Conservation (phyloP, 208 protist species). For the Jaenimonas drosophilae region DNA sequence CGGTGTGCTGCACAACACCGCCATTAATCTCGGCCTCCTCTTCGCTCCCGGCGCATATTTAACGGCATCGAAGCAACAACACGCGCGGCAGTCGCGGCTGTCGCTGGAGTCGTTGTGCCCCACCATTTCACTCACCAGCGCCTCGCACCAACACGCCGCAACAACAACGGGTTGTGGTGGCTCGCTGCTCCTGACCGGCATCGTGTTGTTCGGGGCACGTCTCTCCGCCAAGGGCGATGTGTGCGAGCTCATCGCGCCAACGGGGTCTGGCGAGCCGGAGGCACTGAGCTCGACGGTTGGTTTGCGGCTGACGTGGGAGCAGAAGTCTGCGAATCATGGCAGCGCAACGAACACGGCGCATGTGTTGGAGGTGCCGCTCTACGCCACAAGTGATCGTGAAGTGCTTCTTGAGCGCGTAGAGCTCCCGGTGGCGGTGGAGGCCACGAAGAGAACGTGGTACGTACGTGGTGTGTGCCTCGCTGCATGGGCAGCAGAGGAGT, state of each 20-base stretch:
- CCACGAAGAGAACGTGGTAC: slow-evolving; percentile 53
- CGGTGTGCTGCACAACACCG: slow-evolving; percentile 10
- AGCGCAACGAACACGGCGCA: not conserved
- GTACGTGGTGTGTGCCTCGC: slow-evolving; percentile 74
- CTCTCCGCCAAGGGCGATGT: slow-evolving; percentile 16
- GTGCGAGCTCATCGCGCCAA: slow-evolving; percentile 26
- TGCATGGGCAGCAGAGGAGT: slow-evolving; percentile 49
- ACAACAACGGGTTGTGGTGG: not conserved
- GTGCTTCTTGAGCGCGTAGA: slow-evolving; percentile 70
- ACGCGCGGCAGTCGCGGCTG: slow-evolving; percentile 64
- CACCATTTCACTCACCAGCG: slow-evolving; percentile 14
- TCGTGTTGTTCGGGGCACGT: slow-evolving; percentile 49
- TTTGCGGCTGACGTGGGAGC: slow-evolving; percentile 27
- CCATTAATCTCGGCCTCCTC: slow-evolving; percentile 91
- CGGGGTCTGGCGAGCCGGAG: slow-evolving; percentile 7
- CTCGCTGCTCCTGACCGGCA: slow-evolving; percentile 12
- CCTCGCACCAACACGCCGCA: not conserved
- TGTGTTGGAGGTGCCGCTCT: slow-evolving; percentile 62
- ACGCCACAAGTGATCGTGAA: slow-evolving; percentile 63
- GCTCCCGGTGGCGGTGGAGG: slow-evolving; percentile 16
- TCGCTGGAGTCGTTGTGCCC: slow-evolving; percentile 92
- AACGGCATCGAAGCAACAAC: slow-evolving; percentile 95
- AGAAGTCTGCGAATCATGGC: slow-evolving; percentile 7
- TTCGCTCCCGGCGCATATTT: slow-evolving; percentile 95
- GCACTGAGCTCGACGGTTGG: slow-evolving; percentile 17